These are phyloP conservation scores for Rhinocladiella similis DNA, from an alignment of 2,329 filamentous ascomycete species.

Conservation along the genomic window DNA sequence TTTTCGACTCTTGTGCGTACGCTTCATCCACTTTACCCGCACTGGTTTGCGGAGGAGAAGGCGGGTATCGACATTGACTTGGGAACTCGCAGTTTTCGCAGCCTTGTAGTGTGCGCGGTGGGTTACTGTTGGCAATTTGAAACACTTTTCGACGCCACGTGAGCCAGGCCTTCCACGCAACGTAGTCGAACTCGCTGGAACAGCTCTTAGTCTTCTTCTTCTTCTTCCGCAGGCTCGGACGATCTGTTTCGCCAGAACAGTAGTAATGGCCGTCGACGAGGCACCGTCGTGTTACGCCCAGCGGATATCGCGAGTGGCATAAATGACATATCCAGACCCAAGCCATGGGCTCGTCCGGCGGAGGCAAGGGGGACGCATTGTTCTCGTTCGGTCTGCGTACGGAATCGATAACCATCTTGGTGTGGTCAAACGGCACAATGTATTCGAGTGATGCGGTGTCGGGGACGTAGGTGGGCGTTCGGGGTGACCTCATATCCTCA, in stretches of 20 bases:
- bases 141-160: slow-evolving; percentile 39
- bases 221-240: slow-evolving; percentile 31
- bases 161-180: slow-evolving; percentile 51
- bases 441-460: slow-evolving; percentile 4
- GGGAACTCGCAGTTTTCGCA: slow-evolving; percentile 30
- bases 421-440: slow-evolving; percentile 17
- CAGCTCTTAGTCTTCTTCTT: slow-evolving; percentile 46
- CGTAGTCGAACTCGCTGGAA: slow-evolving; percentile 54
- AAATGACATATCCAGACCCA: slow-evolving; percentile 58
- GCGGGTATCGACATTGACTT: slow-evolving; percentile 27
- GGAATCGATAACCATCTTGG: slow-evolving; percentile 3
- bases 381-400: neutral
- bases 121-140: slow-evolving; percentile 1
- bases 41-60: slow-evolving; percentile 4
- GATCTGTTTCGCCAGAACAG: slow-evolving; percentile 44
- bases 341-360: slow-evolving; percentile 17
- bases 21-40: neutral
- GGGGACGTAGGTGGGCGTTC: slow-evolving; percentile 23
- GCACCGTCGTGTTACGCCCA: slow-evolving; percentile 53
- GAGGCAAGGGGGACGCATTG: slow-evolving; percentile 10
- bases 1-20: neutral
- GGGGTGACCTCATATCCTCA: slow-evolving; percentile 21
- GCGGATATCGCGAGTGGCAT: slow-evolving; percentile 48
- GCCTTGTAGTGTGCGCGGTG: slow-evolving; percentile 7
- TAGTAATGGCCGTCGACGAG: slow-evolving; percentile 56